Base-by-base conservation (phyloP, 768 basidiomycete species). In the Hypholoma sublateritium region DNA sequence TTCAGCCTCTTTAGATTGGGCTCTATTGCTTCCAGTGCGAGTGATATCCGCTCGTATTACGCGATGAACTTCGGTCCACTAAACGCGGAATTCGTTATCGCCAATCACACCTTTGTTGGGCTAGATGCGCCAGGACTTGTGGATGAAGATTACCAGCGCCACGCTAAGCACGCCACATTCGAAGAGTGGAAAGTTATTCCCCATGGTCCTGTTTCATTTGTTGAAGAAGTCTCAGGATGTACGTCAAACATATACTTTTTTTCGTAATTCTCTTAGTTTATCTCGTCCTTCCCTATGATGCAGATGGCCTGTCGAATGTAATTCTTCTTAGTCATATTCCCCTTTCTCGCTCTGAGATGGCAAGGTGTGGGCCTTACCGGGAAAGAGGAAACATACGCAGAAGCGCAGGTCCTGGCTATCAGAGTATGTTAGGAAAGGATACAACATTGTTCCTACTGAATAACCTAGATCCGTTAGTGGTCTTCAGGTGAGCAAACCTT, bases 321-420 rank as follows among this genome's bases (percentile, higher is more conserved):
- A 82, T 96, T 49, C 71, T 98, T 22, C 78, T 98, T 55, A 88
- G 82, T 51, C 95, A 98, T 68, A 93, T 97, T 45, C 95, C 95
- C 4, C 77, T 97, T 14, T 83, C 84, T 6, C 80, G 95, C 35
- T 81, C 88, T 0, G 89, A 91, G 55, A 80, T 80, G 4, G 87
- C 87, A 6, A 73, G 77, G 0, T 97, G 95, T 63, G 95, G 95
- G 14, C 86, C 89, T 0, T 59, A 85, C 19, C 80, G 93, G 59
- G 93, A 95, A 67, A 77, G 75, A 46, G 87, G 86, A 0, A 78
- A 81, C 7, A 91, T 96, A 62, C 80, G 80, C 14, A 80, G 86
- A 50, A 89, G 89, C 12, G 90, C 87, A 6, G 91, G 93, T 0
- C 81, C 81, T 55, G 91, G 92, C 3, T 94, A 91, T 66, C 91